Base-by-base conservation (phyloP, 176 grass and related monocot genomes). In the Stipa capillata region DNA sequence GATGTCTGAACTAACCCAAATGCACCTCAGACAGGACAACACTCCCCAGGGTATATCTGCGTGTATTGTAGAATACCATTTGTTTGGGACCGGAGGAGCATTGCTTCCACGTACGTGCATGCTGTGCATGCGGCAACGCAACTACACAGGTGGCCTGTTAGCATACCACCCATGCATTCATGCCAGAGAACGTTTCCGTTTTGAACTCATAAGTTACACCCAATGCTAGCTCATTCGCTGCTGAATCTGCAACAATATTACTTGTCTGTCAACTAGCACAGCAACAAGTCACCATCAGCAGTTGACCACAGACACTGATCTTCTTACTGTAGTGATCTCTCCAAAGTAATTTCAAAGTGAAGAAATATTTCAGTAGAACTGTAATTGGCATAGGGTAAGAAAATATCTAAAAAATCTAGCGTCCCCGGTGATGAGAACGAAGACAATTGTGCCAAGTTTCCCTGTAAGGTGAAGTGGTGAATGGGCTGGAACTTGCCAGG, bases 321-420 rank as follows among this genome's bases (percentile, higher is more conserved):
- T 44, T 37, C n/a, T n/a, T n/a, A n/a, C n/a, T n/a, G n/a, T n/a
- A n/a, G n/a, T n/a, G n/a, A n/a, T n/a, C n/a, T n/a, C n/a, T n/a
- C 15, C 25, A 48, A 6, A 11, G 0, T 11, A 45, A 57, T 11
- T 20, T 49, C 44, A 69, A 49, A 1, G 5, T 2, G 13, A 17
- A 56, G 16, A 68, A 68, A 55, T 68, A 80, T 79, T 62, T 67
- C 62, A 41, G 24, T n/a, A n/a, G n/a, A n/a, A n/a, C n/a, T n/a
- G n/a, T n/a, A n/a, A n/a, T n/a, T n/a, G n/a, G n/a, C n/a, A n/a
- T n/a, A n/a, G n/a, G n/a, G n/a, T n/a, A n/a, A n/a, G n/a, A n/a
- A n/a, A n/a, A n/a, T n/a, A n/a, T n/a, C n/a, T n/a, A n/a, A n/a
- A n/a, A n/a, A n/a, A n/a, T n/a, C n/a, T 29, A 8, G 10, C 17